phyloP scores from a whole-genome alignment of 768 basidiomycete genomes.

The Lentinula detonsa region DNA sequence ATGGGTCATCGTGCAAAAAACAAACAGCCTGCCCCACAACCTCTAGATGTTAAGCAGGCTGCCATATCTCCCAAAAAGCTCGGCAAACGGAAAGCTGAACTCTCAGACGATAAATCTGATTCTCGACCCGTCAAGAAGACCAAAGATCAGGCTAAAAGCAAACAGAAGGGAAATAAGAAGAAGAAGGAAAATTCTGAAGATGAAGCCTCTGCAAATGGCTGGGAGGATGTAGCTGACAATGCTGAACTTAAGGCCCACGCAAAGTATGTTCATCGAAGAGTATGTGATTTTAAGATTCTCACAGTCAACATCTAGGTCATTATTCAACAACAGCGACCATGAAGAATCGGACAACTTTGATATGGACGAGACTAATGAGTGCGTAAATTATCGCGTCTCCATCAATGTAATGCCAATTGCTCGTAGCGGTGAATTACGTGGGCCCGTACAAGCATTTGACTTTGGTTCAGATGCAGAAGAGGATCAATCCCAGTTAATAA shows the following conservation, averaged over 20 bases:
- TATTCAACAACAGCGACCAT: conserved; percentile 43
- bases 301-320: conserved; percentile 23
- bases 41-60: conserved; percentile 37
- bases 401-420: neutral
- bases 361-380: conserved; percentile 28
- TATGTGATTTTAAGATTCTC: neutral
- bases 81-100: conserved; percentile 69
- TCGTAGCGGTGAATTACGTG: conserved; percentile 45
- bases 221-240: conserved; percentile 59
- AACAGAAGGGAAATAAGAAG: conserved; percentile 23
- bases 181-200: conserved; percentile 22
- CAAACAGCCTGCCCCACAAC: conserved; percentile 70
- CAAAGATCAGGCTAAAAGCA: conserved; percentile 28
- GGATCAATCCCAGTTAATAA: conserved; percentile 26
- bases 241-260: conserved; percentile 34
- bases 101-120: conserved; percentile 24
- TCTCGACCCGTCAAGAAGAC: conserved; percentile 39
- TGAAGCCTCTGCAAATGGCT: conserved; percentile 38
- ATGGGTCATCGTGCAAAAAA: conserved; percentile 87
- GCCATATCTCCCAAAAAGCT: conserved; percentile 44
- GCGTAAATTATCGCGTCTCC: neutral
- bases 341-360: conserved; percentile 46
- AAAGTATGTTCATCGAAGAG: conserved; percentile 22
- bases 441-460: conserved; percentile 53
- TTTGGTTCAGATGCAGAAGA: conserved; percentile 59